Evolutionary conservation across 1,284 basidiomycete genomes (phyloP), one percentile per base, ranked within the genome.

Genomic region (Cystobasidium pallidum): DNA sequence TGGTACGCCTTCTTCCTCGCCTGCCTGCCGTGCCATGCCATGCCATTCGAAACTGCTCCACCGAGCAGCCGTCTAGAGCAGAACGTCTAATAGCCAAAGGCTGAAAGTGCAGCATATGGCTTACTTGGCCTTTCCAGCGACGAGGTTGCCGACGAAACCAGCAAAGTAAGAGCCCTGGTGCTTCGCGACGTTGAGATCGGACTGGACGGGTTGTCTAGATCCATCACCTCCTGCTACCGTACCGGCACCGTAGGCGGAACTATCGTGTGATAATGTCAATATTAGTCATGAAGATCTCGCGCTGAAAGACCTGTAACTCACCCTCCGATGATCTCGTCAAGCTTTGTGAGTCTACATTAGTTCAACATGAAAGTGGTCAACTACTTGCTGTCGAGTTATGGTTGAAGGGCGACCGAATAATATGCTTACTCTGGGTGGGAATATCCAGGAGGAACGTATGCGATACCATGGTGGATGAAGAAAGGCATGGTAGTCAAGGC

Each of bases 371-470:
- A n/a, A 26, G 24, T 6, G 26, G 39, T 36, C 57, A 59, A 21
- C 30, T 10, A 30, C 8, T 3, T n/a, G 15, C 8, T 7, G 3
- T 21, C n/a, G n/a, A n/a, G 57, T 15, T 10, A 28, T 11, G 39
- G 30, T 8, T 8, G 57, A 15, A 39, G 7, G 6, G 6, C 13
- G 30, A 3, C 24, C 3, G 39, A 11, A 39, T 13, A 17, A 36
- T 28, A 21, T 39, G 32, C 57, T 59, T 24, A 59, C 45, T 70
- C 67, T 3, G 84, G 78, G 75, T 41, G 47, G 24, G 85, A 83
- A 83, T 91, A 93, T n/a, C 91, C 92, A 70, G 92, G 83, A 30
- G 89, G 67, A 21, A 70, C 67, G 80, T 84, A 91, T 80, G 86
- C 84, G 75, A 91, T 85, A 47, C 91, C 91, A 78, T 92, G 91